Conservation (phyloP, 257 asterid genomes). For the Euphrasia confusa region DNA sequence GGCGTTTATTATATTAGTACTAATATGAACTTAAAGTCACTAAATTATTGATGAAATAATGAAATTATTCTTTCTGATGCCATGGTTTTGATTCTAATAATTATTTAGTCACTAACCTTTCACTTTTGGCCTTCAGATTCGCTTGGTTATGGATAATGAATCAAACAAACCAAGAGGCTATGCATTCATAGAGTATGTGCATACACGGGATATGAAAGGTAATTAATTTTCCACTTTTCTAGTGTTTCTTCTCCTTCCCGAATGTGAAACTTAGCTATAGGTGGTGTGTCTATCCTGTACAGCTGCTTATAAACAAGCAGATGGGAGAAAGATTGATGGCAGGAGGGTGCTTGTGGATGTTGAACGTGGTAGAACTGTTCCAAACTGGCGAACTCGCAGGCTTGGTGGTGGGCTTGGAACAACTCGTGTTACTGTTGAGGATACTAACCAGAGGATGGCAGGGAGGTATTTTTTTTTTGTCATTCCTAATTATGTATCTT, state of each 20-base stretch:
- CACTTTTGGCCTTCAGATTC: conserved; percentile 46
- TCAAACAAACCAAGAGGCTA: conserved; percentile 73
- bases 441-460: conserved; percentile 39
- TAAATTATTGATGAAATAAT: not conserved
- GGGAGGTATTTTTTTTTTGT: conserved; percentile 43
- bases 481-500: conserved; percentile 2
- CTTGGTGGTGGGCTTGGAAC: conserved; percentile 96
- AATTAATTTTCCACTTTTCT: conserved; percentile 11
- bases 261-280: conserved; percentile 1
- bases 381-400: conserved; percentile 87
- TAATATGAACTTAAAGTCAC: conserved; percentile 10
- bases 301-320: conserved; percentile 92
- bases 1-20: conserved; percentile 42
- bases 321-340: conserved; percentile 77
- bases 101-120: conserved; percentile 18
- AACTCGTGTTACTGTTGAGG: conserved; percentile 70
- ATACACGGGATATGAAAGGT: conserved; percentile 87
- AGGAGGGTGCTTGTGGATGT: conserved; percentile 86
- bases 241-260: not conserved
- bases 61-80: not conserved
- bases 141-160: conserved; percentile 54
- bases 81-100: conserved; percentile 4
- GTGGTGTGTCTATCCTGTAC: conserved; percentile 28
- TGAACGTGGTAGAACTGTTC: conserved; percentile 91
- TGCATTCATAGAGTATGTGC: conserved; percentile 69